These are phyloP conservation scores for Aciculosporium take DNA, from an alignment of 2,329 filamentous ascomycete genomes.

Conservation along the genomic window DNA sequence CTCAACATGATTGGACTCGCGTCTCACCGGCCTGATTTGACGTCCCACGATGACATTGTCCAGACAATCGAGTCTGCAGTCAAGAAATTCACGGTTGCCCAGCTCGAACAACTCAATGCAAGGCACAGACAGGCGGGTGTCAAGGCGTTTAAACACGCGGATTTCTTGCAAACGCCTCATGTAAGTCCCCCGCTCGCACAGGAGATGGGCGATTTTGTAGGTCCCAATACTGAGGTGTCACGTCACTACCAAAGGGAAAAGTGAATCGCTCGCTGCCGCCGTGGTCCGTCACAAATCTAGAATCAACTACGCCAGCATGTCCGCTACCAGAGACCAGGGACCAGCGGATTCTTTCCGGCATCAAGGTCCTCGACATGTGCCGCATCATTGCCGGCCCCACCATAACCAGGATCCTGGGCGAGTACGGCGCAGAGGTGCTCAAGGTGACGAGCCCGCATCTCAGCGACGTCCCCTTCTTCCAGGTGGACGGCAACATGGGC, in stretches of 20 bases:
- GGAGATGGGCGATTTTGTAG: too few species aligned
- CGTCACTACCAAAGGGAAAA: constrained; percentile 34
- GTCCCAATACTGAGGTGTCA: too few species aligned
- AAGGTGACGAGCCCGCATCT: constrained; percentile 55
- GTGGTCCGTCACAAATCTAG: constrained; percentile 36
- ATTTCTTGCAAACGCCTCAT: constrained; percentile 40
- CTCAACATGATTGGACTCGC: constrained; percentile 56
- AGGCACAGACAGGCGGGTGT: constrained; percentile 44
- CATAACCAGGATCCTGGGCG: constrained; percentile 56
- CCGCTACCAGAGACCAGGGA: constrained; percentile 18
- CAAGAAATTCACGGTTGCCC: constrained; percentile 34
- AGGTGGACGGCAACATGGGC: constrained; percentile 58
- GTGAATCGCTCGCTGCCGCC: constrained; percentile 26
- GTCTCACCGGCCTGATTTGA: constrained; percentile 44
- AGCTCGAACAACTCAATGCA: constrained; percentile 45
- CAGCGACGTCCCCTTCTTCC: constrained; percentile 59
- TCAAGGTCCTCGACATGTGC: constrained; percentile 62
- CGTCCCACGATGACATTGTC: constrained; percentile 44
- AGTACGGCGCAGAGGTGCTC: constrained; percentile 61
- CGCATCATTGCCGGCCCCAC: constrained; percentile 65
- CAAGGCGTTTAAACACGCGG: constrained; percentile 41
- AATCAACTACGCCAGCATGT: constrained; percentile 32
- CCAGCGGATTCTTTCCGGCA: constrained; percentile 34
- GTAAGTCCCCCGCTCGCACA: constrained; percentile 11
- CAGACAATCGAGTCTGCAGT: constrained; percentile 45